phyloP scores from a whole-genome alignment of 1,139 yeast genomes.

The Suhomyces kunorum region DNA sequence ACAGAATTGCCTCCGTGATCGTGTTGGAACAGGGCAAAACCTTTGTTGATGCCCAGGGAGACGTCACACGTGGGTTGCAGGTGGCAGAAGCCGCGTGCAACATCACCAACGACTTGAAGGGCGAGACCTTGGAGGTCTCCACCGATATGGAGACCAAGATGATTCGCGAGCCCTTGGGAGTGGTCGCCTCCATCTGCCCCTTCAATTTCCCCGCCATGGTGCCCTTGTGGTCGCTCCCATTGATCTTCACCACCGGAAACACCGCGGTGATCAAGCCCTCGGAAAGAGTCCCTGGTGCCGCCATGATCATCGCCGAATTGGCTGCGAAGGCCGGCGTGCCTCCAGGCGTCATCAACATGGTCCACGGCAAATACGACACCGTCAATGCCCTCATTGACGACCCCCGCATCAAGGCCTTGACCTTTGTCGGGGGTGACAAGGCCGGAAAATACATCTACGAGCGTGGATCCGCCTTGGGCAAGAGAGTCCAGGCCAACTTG shows the following conservation, averaged over 20 bases:
- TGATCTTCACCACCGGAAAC: constrained; percentile 76
- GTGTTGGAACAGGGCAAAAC: constrained; percentile 84
- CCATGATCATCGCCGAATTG: constrained; percentile 73
- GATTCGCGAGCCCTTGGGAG: constrained; percentile 66
- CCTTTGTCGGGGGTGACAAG: constrained; percentile 76
- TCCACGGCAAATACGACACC: constrained; percentile 76
- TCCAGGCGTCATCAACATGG: constrained; percentile 70
- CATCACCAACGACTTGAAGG: constrained; percentile 66
- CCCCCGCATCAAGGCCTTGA: constrained; percentile 75
- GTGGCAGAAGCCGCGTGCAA: constrained; percentile 73
- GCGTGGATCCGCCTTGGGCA: constrained; percentile 68
- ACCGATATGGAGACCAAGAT: constrained; percentile 79
- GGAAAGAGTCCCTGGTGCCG: constrained; percentile 80
- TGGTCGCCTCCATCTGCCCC: constrained; percentile 72
- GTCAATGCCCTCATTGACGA: constrained; percentile 75
- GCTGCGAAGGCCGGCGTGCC: constrained; percentile 79
- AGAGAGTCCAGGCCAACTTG: constrained; percentile 75
- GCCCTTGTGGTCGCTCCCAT: constrained; percentile 81
- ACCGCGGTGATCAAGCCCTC: constrained; percentile 76
- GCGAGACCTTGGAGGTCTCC: constrained; percentile 68
- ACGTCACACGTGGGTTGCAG: constrained; percentile 77
- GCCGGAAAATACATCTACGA: constrained; percentile 76
- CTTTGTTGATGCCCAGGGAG: constrained; percentile 75
- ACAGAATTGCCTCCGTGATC: constrained; percentile 68
- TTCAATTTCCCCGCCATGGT: constrained; percentile 86